Base-by-base conservation (phyloP, 2,329 filamentous ascomycete genomes). In the Grosmannia penicillata region DNA sequence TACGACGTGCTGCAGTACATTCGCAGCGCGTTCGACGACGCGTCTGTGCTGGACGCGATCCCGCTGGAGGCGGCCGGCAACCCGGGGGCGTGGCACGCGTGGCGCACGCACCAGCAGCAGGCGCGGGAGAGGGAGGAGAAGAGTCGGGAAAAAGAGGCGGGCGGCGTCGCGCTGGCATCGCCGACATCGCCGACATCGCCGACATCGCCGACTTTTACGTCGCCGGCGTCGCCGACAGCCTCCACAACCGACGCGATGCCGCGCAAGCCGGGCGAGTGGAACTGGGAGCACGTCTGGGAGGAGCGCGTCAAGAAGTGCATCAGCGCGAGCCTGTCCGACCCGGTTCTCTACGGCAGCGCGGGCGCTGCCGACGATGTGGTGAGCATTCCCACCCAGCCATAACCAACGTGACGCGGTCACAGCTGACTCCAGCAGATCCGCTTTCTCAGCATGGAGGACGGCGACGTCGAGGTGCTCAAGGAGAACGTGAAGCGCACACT, bases 241-340 rank as follows among this genome's bases (percentile, higher is more conserved):
- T n/a, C n/a, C 32, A 18, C 28, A 4, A 19, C 27, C n/a, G 29
- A 31, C 29, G 14, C 17, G 17, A 18, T 6, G 18, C 26, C 38
- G 10, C 13, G 40, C 25, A 28, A 40, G 43, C 29, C 38, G 15
- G 19, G 8, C 23, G 32, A 93, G 50, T 96, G 89, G 89, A 93
- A 93, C 53, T 96, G 89, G 89, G 85, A 94, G 51, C 87, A 89
- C 0, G 89, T 96, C 0, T 98, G 89, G 89, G 83, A 93, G 54
- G 80, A 87, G 46, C 72, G 89, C 39, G 87, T 94, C 1, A 78
- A 75, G 56, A 82, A 80, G 55, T 81, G 81, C 15, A 73, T 95
- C 31, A 72, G 78, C 36, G 68, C 72, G 9, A 93, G 85, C 51
- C 60, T 85, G 36, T 82, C 83, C 1, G 89, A 96, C 48, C 64